Percentiles rank a stretch among this genome's conserved stretches.
These are phyloP conservation scores for Phytophthora citricola DNA, from an alignment of 352 stramenopile species.

Conservation along the genomic window DNA sequence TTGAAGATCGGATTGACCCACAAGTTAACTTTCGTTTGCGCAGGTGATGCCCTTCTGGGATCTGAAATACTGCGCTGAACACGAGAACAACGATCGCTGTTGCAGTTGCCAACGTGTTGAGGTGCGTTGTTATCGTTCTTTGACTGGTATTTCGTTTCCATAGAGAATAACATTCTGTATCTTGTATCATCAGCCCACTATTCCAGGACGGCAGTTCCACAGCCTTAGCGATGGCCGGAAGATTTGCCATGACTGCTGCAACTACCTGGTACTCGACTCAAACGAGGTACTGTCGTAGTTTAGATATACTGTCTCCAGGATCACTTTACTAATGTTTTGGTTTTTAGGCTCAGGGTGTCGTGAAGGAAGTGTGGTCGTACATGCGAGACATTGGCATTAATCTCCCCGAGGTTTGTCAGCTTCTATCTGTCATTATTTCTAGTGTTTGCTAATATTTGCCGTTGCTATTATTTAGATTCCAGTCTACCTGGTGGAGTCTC, in stretches of 20 bases:
- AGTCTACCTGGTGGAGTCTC: slow-evolving; percentile 69
- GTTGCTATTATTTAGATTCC: slow-evolving; percentile 45
- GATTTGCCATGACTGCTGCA: slow-evolving; percentile 67
- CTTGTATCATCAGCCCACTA: slow-evolving; percentile 20
- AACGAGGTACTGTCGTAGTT: slow-evolving; percentile 32
- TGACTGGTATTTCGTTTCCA: no score
- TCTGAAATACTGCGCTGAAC: slow-evolving; percentile 63
- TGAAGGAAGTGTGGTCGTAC: slow-evolving; percentile 76
- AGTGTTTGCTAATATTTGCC: background rate
- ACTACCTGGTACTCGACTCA: slow-evolving; percentile 66
- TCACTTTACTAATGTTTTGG: background rate
- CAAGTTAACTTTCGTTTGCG: slow-evolving; percentile 4
- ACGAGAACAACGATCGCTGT: slow-evolving; percentile 71
- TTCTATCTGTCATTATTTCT: background rate
- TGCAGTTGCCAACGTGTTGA: slow-evolving; percentile 79
- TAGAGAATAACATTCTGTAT: background rate
- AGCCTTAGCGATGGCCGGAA: slow-evolving; percentile 69
- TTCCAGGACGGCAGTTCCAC: slow-evolving; percentile 55
- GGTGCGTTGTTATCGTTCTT: slow-evolving; percentile 25
- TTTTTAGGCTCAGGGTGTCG: slow-evolving; percentile 38
- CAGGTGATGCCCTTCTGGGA: slow-evolving; percentile 73
- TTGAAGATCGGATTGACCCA: background rate
- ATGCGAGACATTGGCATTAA: slow-evolving; percentile 72
- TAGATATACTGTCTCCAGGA: no score
- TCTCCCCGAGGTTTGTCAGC: slow-evolving; percentile 51